Evolutionary conservation across 176 grass and related monocot genomes (phyloP).

Genomic region (Elymus sibiricus): DNA sequence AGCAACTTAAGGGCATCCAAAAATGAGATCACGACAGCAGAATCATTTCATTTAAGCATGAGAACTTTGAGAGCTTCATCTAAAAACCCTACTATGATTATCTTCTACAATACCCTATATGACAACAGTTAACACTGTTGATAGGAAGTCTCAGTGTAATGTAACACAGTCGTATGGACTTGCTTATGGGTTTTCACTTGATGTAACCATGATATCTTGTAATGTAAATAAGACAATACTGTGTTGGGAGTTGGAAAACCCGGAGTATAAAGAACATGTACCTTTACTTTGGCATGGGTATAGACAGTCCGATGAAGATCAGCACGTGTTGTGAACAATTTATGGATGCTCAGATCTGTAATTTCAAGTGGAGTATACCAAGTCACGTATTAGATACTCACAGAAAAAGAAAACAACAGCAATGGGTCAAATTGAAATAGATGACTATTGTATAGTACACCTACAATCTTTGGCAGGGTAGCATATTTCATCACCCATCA

Average conservation of each 20-base stretch:
- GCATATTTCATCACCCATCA: slow-evolving; percentile 93
- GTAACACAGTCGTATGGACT: neutral
- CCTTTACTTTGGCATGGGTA: slow-evolving; percentile 98
- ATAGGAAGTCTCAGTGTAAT: neutral
- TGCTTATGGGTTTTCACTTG: neutral
- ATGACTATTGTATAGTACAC: slow-evolving; percentile 25
- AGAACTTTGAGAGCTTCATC: neutral
- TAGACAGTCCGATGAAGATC: slow-evolving; percentile 91
- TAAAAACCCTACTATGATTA: neutral
- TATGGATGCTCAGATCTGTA: slow-evolving; percentile 82
- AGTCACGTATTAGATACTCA: neutral
- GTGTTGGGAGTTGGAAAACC: neutral
- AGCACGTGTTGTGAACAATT: slow-evolving; percentile 86
- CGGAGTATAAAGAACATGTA: neutral
- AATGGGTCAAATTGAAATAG: neutral
- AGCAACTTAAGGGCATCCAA: neutral
- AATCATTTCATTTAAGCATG: neutral
- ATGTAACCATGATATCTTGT: neutral
- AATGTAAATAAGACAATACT: neutral
- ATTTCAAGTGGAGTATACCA: slow-evolving; percentile 22
- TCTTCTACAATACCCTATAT: neutral
- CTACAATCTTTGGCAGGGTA: slow-evolving; percentile 97
- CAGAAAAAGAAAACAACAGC: neutral
- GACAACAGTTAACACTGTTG: neutral
- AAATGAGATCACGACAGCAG: neutral